Conservation (phyloP, 345 rosid species). For the Tarenaya hassleriana region DNA sequence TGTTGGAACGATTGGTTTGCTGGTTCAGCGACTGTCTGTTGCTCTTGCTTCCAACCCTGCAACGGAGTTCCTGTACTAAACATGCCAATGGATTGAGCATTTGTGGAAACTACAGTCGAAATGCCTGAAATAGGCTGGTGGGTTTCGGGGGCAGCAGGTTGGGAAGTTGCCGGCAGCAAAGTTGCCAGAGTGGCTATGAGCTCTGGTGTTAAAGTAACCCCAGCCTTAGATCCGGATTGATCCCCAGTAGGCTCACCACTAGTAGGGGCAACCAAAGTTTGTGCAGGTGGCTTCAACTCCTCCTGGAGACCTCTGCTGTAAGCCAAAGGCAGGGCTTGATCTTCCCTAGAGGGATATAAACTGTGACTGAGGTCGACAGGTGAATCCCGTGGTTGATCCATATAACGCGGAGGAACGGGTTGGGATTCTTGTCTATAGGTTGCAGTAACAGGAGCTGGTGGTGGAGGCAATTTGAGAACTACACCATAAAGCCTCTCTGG, state of each 20-base stretch:
- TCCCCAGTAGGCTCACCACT: constrained; percentile 37
- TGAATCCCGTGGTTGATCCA: constrained; percentile 37
- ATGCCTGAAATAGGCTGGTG: constrained; percentile 39
- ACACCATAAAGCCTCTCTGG: constrained; percentile 96
- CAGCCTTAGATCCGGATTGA: constrained; percentile 26
- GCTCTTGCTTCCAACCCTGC: constrained; percentile 51
- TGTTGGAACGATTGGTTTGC: constrained; percentile 40
- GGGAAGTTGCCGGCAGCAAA: constrained; percentile 55
- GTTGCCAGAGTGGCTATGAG: constrained; percentile 73
- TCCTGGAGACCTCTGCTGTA: constrained; percentile 44
- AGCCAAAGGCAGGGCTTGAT: constrained; percentile 29
- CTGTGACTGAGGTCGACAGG: constrained; percentile 40
- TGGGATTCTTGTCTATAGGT: constrained; percentile 38
- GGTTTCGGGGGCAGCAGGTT: constrained; percentile 41
- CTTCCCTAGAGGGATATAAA: constrained; percentile 38
- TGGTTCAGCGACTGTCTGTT: constrained; percentile 36
- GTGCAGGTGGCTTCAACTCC: constrained; percentile 40
- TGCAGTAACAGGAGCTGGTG: constrained; percentile 40
- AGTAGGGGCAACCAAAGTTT: constrained; percentile 28
- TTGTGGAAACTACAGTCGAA: constrained; percentile 33
- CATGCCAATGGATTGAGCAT: constrained; percentile 27
- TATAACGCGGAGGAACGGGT: constrained; percentile 32
- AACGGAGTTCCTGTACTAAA: constrained; percentile 34
- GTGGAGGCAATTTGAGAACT: constrained; percentile 69
- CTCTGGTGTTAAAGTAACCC: constrained; percentile 76